Conservation (phyloP, 371 early-diverging fungal genomes). For the Sporodiniella umbellata region DNA sequence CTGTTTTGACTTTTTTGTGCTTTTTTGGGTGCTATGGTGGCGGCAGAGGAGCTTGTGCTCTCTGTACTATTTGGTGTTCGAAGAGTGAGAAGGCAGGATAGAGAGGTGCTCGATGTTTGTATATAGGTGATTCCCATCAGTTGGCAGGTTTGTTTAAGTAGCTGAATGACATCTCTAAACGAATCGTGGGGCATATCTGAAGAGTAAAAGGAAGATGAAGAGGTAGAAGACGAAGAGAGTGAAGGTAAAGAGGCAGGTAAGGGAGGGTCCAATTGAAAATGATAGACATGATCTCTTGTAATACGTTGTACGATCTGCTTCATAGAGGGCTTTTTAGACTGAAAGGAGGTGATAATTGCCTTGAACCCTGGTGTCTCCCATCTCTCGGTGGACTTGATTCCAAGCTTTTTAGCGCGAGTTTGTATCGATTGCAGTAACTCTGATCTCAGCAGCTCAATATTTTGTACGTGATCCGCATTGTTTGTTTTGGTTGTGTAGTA, state of each 20-base stretch:
- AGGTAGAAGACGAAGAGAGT: slow-evolving; percentile 24
- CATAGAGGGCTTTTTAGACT: slow-evolving; percentile 10
- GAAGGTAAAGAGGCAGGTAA: background rate
- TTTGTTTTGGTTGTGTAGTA: slow-evolving; percentile 35
- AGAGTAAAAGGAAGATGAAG: slow-evolving; percentile 24
- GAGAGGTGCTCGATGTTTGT: slow-evolving; percentile 19
- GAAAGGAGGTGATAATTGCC: slow-evolving; percentile 12
- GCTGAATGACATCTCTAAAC: slow-evolving; percentile 24
- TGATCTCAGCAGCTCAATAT: slow-evolving; percentile 36
- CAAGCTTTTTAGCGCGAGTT: slow-evolving; percentile 23
- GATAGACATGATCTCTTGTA: slow-evolving; percentile 33
- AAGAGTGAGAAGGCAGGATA: slow-evolving; percentile 34
- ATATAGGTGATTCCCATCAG: slow-evolving; percentile 43
- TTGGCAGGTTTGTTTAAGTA: slow-evolving; percentile 35
- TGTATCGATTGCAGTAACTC: slow-evolving; percentile 39
- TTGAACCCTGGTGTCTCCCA: slow-evolving; percentile 28
- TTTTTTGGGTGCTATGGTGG: slow-evolving; percentile 1
- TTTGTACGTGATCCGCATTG: slow-evolving; percentile 13
- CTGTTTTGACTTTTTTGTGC: slow-evolving; percentile 10
- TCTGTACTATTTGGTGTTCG: slow-evolving; percentile 10
- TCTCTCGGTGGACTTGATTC: slow-evolving; percentile 33
- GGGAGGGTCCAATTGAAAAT: slow-evolving; percentile 20
- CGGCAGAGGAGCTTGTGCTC: background rate
- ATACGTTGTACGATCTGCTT: slow-evolving; percentile 33
- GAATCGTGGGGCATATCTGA: slow-evolving; percentile 11